Percentiles rank a stretch among this genome's conserved stretches.
Evolutionary conservation across 2,329 filamentous ascomycete genomes (phyloP).

Genomic region (Fusarium verrucosum): DNA sequence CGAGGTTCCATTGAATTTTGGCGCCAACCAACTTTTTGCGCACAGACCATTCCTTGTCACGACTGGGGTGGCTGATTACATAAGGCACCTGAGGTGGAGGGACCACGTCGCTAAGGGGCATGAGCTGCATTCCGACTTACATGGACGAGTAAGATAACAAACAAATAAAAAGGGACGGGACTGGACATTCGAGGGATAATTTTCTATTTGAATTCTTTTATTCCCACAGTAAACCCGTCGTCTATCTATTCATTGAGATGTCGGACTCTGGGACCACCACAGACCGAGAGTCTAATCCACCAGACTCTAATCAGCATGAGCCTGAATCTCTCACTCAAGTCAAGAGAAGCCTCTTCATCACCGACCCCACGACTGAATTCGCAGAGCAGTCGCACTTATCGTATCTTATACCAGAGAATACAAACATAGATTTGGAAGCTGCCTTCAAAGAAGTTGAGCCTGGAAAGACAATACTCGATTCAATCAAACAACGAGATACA

Average conservation of each 20-base stretch:
- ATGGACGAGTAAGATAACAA: constrained; percentile 31
- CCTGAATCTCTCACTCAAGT: constrained; percentile 39
- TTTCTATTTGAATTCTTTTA: background rate
- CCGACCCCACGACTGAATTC: constrained; percentile 52
- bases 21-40: constrained; percentile 40
- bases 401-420: constrained; percentile 68
- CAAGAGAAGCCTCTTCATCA: constrained; percentile 35
- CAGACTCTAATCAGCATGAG: constrained; percentile 23
- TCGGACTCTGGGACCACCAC: constrained; percentile 33
- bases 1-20: constrained; percentile 10
- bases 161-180: constrained; percentile 14
- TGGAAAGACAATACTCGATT: constrained; percentile 61
- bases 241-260: constrained; percentile 14
- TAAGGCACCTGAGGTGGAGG: constrained; percentile 16
- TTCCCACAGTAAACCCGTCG: background rate
- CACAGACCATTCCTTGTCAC: constrained; percentile 32
- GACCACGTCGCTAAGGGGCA: constrained; percentile 40
- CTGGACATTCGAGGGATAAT: background rate
- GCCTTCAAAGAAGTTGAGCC: constrained; percentile 56
- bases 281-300: constrained; percentile 33
- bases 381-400: constrained; percentile 67
- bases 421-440: constrained; percentile 63
- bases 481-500: constrained; percentile 68
- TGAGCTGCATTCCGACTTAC: constrained; percentile 37
- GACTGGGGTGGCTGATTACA: constrained; percentile 8